A percentile compares a stretch with the other conserved stretches of the same genome.
phyloP scores from a whole-genome alignment of 106 monocot species.

The Agapanthus africanus region DNA sequence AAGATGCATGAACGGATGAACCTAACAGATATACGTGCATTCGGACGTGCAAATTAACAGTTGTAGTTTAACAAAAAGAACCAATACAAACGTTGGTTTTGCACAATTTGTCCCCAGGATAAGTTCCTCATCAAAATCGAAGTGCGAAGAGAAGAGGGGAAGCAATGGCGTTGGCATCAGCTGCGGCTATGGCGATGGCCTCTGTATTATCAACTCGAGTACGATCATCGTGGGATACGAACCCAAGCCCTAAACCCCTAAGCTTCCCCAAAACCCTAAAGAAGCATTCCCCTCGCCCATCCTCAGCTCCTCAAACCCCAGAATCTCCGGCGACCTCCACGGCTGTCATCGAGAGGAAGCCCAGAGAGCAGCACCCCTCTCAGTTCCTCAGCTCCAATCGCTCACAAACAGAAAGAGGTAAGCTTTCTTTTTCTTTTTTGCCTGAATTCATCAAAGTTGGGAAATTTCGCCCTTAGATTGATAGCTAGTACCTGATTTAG shows the following conservation, averaged over 20 bases:
- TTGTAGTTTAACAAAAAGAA: too few species aligned
- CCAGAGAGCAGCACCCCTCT: conserved; percentile 8
- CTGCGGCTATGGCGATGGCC: not conserved
- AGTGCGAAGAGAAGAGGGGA: too few species aligned
- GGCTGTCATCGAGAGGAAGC: conserved; percentile 12
- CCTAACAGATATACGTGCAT: too few species aligned
- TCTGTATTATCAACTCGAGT: not conserved
- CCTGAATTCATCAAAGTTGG: not conserved
- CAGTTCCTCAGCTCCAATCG: conserved; percentile 6
- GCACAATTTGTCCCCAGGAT: too few species aligned
- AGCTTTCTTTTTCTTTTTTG: not conserved
- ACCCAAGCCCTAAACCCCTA: conserved; percentile 21
- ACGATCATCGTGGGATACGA: conserved; percentile 50
- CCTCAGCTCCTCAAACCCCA: conserved; percentile 8
- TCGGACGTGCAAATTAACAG: too few species aligned
- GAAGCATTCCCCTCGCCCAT: conserved; percentile 8
- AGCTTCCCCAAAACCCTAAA: conserved; percentile 14
- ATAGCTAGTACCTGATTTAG: not conserved
- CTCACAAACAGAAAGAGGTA: not conserved
- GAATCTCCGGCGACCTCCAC: conserved; percentile 12
- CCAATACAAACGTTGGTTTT: too few species aligned
- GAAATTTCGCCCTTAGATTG: not conserved
- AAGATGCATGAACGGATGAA: too few species aligned
- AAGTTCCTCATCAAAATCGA: too few species aligned
- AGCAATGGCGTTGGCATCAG: too few species aligned